These are phyloP conservation scores for Scutellaria galericulata DNA, from an alignment of 257 asterid genomes.

Conservation along the genomic window DNA sequence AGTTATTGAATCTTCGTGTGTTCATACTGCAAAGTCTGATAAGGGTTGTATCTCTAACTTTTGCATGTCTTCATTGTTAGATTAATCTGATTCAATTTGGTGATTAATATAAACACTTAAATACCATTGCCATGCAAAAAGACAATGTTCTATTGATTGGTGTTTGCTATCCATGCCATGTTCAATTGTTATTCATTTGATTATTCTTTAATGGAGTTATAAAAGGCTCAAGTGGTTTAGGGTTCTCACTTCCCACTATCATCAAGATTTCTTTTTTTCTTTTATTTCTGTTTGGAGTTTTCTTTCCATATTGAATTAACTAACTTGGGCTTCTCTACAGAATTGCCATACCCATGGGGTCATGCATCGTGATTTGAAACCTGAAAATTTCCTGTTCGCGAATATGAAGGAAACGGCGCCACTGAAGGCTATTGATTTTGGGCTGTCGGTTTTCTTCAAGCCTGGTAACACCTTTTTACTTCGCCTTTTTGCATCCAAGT, in stretches of 20 bases:
- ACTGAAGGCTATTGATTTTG: conserved; percentile 72
- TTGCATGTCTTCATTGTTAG: conserved; percentile 12
- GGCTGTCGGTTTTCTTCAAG: conserved; percentile 66
- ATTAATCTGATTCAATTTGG: background rate
- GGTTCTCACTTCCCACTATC: conserved; percentile 21
- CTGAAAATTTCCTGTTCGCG: conserved; percentile 66
- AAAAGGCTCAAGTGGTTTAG: background rate
- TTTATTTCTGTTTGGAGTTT: background rate
- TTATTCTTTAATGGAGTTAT: background rate
- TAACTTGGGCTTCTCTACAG: conserved; percentile 37
- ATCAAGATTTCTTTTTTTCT: background rate
- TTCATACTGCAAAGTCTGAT: background rate
- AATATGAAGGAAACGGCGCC: conserved; percentile 66
- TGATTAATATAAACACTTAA: background rate
- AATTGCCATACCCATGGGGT: conserved; percentile 69
- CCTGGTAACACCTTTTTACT: conserved; percentile 50
- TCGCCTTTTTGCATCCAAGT: background rate
- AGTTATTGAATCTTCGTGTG: background rate
- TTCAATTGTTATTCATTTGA: background rate
- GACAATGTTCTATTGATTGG: background rate
- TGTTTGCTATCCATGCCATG: background rate
- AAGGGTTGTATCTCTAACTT: background rate
- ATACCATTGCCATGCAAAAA: background rate
- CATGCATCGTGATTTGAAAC: conserved; percentile 77
- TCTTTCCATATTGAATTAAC: conserved; percentile 13